phyloP scores from a whole-genome alignment of 2,329 filamentous ascomycete species.

The Hymenoscyphus fructigenus region DNA sequence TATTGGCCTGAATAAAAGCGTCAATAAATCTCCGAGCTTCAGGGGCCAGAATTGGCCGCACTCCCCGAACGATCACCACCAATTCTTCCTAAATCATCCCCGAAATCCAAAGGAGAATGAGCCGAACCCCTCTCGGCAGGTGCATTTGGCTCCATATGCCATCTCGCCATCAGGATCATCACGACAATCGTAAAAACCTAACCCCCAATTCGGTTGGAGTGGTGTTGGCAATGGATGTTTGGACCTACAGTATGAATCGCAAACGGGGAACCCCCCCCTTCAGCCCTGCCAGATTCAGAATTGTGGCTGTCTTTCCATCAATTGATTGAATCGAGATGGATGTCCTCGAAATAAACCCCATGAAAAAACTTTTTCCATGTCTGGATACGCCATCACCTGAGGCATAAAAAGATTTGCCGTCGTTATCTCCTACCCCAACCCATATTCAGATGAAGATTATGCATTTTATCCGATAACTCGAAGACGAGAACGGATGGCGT shows the following conservation, averaged over 20 bases:
- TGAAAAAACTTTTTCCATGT: not conserved
- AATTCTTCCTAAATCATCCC: not conserved
- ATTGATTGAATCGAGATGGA: not conserved
- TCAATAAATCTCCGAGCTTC: constrained; percentile 8
- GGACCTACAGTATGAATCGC: not conserved
- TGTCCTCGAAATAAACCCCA: not conserved
- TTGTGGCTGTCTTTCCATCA: not conserved
- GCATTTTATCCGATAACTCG: not conserved
- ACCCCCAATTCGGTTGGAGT: not conserved
- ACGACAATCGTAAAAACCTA: not conserved
- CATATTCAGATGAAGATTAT: not conserved
- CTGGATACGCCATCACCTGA: not conserved
- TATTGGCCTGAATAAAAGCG: not conserved
- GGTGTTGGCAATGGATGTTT: not conserved
- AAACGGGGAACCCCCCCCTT: not conserved
- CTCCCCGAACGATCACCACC: not conserved
- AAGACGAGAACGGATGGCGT: not conserved
- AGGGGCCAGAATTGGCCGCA: not conserved
- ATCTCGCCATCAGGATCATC: not conserved
- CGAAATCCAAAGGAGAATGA: not conserved
- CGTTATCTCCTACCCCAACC: constrained; percentile 1
- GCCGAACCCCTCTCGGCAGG: not conserved
- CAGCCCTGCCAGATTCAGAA: not conserved
- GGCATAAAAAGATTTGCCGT: not conserved
- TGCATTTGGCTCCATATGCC: not conserved